Conservation (phyloP, 2,329 filamentous ascomycete species). For the Pseudodiploospora longispora region DNA sequence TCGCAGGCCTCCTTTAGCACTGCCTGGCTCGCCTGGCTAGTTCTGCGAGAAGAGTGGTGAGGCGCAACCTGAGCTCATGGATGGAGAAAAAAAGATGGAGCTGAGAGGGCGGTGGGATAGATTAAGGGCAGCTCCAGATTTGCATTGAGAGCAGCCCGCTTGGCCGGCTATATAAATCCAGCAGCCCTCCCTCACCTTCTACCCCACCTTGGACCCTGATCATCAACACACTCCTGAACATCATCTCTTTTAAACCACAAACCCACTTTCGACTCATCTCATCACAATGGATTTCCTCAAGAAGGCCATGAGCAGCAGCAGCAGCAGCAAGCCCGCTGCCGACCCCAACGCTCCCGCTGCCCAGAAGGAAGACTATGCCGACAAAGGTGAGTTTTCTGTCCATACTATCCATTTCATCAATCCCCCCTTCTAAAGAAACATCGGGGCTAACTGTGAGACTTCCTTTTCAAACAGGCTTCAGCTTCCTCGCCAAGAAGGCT, state of each 20-base stretch:
- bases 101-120: no score
- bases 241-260: background rate
- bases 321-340: constrained; percentile 11
- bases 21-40: no score
- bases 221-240: no score
- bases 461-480: constrained; percentile 17
- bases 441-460: background rate
- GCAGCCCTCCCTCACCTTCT: no score
- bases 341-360: constrained; percentile 1
- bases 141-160: no score
- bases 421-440: background rate
- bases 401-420: background rate
- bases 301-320: constrained; percentile 18
- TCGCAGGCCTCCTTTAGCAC: no score
- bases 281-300: constrained; percentile 33
- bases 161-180: no score
- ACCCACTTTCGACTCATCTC: background rate
- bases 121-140: no score
- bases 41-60: no score
- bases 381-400: constrained; percentile 24
- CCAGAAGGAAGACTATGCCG: constrained; percentile 27
- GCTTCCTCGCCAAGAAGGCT: constrained; percentile 22
- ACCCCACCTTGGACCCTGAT: no score
- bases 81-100: no score
- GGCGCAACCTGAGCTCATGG: no score